Evolutionary conservation across 345 rosid genomes (phyloP), one percentile per base, ranked within the genome.

Genomic region (Citrus glauca): DNA sequence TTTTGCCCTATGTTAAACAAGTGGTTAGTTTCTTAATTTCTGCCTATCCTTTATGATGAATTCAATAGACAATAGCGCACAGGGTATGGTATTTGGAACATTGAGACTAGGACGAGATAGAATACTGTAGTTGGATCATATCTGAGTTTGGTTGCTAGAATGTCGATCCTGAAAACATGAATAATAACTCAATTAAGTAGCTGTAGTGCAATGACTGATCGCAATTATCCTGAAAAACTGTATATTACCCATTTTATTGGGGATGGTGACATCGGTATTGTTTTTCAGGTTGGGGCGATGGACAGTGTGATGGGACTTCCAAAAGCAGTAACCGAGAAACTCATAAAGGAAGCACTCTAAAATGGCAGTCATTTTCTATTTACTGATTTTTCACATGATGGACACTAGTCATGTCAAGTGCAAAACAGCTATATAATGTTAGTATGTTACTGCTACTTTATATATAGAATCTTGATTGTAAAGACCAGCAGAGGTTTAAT

Each of bases 231-330:
- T 28, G 42, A 9, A 45, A 27, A 55, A 19, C 1, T 32, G 1
- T 6, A 2, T 71, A 35, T 53, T 16, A 17, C 32, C 20, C 6
- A 24, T 28, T 28, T 64, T 27, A 13, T 19, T n/a, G 72, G 48
- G 40, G 33, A 74, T 37, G 67, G 33, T 65, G 69, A 40, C 28
- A 30, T 69, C 69, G 61, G 72, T 73, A 14, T 62, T 77, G 38
- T 57, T 45, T 64, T 85, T 79, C 95, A 95, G 98, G 89, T 86
- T 33, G 98, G 98, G 76, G 90, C 95, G 45, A 92, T 90, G 1
- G 98, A 95, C 82, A 93, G 98, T 16, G 94, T 95, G 84, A 95
- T 92, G 98, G 97, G 97, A 82, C 95, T 95, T 37, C 91, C 98
- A 1, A 93, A 89, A 87, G 89, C 87, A 67, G 87, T 91, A 28